Conservation (phyloP, 2,329 filamentous ascomycete genomes). For the Aaosphaeria arxii region DNA sequence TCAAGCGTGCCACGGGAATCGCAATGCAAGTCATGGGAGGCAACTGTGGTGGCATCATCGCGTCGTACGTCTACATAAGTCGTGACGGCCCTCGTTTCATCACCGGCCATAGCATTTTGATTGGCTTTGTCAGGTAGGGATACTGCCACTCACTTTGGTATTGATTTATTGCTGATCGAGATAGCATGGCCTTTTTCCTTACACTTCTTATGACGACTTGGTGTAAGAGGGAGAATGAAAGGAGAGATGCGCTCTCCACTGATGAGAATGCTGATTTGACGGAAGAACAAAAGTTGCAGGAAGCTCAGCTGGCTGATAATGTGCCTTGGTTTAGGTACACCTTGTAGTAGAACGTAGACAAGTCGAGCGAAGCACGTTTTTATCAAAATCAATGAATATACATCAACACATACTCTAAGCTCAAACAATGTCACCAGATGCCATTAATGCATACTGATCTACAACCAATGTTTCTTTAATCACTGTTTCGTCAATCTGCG, state of each 20-base stretch:
- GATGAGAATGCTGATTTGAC: constrained; percentile 50
- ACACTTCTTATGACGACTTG: constrained; percentile 57
- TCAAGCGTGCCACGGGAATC: constrained; percentile 56
- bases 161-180: background rate
- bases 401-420: too few species aligned
- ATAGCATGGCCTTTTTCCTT: constrained; percentile 49
- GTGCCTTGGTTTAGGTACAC: constrained; percentile 46
- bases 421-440: too few species aligned
- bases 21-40: constrained; percentile 56
- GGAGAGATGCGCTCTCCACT: constrained; percentile 47
- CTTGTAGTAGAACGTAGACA: constrained; percentile 5
- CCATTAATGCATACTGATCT: too few species aligned
- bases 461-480: too few species aligned
- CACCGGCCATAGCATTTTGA: constrained; percentile 46
- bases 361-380: background rate
- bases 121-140: constrained; percentile 41
- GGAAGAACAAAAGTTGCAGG: constrained; percentile 50
- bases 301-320: constrained; percentile 56
- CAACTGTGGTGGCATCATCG: constrained; percentile 71
- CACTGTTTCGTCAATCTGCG: constrained; percentile 1
- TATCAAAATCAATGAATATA: too few species aligned
- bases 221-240: constrained; percentile 55
- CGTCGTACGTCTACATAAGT: constrained; percentile 49
- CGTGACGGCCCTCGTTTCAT: constrained; percentile 45
- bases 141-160: background rate